Evolutionary conservation across 2,329 filamentous ascomycete species (phyloP), one percentile per base, ranked within the genome.

Genomic region (Hypoxylon sp.): DNA sequence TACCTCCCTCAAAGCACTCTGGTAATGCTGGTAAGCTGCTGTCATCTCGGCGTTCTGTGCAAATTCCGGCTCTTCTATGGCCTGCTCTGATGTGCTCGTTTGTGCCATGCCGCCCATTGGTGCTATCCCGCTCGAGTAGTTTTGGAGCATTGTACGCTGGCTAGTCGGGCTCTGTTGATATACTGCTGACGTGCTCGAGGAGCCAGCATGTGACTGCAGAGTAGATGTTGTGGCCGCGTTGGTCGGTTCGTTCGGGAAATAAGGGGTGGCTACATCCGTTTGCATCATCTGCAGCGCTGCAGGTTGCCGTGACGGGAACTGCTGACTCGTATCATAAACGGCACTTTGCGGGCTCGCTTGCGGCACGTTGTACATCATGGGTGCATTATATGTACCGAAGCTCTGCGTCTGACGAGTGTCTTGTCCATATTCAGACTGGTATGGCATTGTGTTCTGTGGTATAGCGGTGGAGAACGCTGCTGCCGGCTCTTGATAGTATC

Each of bases 331-430:
- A 80, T 95, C 92, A 83, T 97, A 97, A 81, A 91, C 85, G 83
- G 88, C 80, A 82, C 83, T 84, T 81, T 88, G 87, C 71, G 85
- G 82, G 69, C 83, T 84, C 76, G 89, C 84, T 78, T 90, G 90
- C 77, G 86, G 84, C 76, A 94, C 91, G 82, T 90, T 91, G 84
- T 97, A 97, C 87, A 96, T 91, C 83, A 95, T 89, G 71, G 88
- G 88, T 59, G 90, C 81, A 75, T 84, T 90, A 84, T 87, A 92
- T 79, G 83, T 83, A 76, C 82, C 80, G 75, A 88, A 90, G 72
- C 79, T 80, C 74, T 86, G 86, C 69, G 85, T 80, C 75, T 85
- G 85, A 71, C 87, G 85, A 73, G 86, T 85, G 68, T 90, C 88
- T 72, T 90, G 87, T 66, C 85, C 83, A 79, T 92, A 94, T 74